Conservation (phyloP, 345 rosid genomes). For the Citrus cavaleriei region DNA sequence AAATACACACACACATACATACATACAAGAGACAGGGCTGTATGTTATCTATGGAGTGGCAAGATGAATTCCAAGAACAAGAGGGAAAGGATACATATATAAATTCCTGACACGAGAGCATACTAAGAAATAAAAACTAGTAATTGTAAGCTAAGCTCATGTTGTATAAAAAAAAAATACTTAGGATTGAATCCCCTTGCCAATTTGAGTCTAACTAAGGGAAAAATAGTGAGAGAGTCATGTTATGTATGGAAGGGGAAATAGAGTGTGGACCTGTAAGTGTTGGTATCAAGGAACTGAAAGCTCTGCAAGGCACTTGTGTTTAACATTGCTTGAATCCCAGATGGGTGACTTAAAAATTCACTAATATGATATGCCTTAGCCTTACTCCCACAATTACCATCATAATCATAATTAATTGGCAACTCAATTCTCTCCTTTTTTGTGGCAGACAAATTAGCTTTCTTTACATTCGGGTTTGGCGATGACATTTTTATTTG, state of each 20-base stretch:
- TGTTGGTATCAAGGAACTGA: constrained; percentile 44
- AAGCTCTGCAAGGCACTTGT: constrained; percentile 56
- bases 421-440: constrained; percentile 56
- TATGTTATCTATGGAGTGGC: neutral
- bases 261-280: constrained; percentile 50
- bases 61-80: neutral
- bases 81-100: neutral
- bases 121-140: neutral
- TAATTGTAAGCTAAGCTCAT: neutral
- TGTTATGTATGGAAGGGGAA: neutral
- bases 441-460: constrained; percentile 61
- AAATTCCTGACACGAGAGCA: neutral
- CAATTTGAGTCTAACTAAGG: too few relatives aligned
- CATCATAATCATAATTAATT: constrained; percentile 11
- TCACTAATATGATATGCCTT: constrained; percentile 43
- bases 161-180: neutral
- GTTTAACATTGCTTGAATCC: constrained; percentile 65
- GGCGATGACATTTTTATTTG: constrained; percentile 6
- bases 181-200: too few relatives aligned
- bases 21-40: neutral
- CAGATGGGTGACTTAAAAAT: constrained; percentile 66
- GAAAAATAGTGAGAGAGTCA: neutral
- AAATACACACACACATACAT: neutral
- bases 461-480: constrained; percentile 39
- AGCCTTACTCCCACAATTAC: constrained; percentile 15